Evolutionary conservation across 2,329 filamentous ascomycete species (phyloP).

Genomic region (Cyphellophora europaea): DNA sequence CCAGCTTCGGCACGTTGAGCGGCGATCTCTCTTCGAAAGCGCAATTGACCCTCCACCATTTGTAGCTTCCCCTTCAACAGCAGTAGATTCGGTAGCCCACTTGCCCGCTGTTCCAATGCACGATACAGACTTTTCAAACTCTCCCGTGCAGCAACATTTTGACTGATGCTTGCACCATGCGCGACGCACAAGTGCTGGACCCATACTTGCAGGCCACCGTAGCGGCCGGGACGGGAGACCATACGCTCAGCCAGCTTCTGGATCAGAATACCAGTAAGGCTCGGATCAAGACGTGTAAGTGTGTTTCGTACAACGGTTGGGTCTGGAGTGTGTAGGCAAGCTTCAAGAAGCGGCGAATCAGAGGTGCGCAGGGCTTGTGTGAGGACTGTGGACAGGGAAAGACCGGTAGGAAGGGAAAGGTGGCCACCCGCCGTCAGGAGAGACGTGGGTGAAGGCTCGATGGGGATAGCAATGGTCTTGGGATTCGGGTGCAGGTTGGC

Average conservation of each 20-base stretch:
- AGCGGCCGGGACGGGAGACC: constrained; percentile 76
- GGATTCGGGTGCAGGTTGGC: constrained; percentile 46
- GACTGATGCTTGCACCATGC: constrained; percentile 83
- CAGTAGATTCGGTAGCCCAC: constrained; percentile 70
- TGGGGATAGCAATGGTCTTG: constrained; percentile 30
- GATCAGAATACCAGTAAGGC: constrained; percentile 68
- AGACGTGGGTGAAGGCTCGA: constrained; percentile 29
- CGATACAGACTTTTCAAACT: constrained; percentile 71
- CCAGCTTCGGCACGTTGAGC: constrained; percentile 52
- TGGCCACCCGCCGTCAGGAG: constrained; percentile 34
- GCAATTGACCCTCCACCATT: constrained; percentile 84
- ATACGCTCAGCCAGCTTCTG: constrained; percentile 79
- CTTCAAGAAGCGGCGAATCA: constrained; percentile 81
- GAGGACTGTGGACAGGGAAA: constrained; percentile 85
- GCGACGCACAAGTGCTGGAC: constrained; percentile 90
- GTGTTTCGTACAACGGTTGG: constrained; percentile 71
- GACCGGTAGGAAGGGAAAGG: constrained; percentile 54
- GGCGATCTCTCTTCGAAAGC: constrained; percentile 59
- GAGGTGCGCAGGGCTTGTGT: constrained; percentile 88
- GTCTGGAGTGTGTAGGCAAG: constrained; percentile 76
- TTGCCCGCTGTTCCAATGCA: constrained; percentile 78
- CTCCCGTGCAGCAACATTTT: constrained; percentile 72
- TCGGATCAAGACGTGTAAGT: constrained; percentile 80
- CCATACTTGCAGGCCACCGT: constrained; percentile 86
- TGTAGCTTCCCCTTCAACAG: constrained; percentile 92